These are phyloP conservation scores for Ormosia semicastrata DNA, from an alignment of 306 rosid species.

Conservation along the genomic window DNA sequence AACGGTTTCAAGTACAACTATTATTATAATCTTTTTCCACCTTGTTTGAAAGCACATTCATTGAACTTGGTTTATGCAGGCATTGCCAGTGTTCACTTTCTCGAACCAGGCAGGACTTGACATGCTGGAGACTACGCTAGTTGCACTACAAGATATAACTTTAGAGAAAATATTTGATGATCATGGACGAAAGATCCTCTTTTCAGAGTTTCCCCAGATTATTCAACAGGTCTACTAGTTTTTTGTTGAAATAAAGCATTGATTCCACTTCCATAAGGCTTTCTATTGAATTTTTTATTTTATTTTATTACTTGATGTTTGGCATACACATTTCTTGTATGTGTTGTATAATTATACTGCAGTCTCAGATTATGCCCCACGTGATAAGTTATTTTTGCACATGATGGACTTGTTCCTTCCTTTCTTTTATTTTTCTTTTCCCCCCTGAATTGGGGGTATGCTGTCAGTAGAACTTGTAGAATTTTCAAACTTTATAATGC, in stretches of 20 bases:
- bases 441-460: background rate
- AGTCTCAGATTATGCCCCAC: background rate
- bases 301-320: background rate
- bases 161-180: slow-evolving; percentile 94
- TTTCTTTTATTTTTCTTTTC: background rate
- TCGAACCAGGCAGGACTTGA: slow-evolving; percentile 98
- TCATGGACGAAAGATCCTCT: slow-evolving; percentile 82
- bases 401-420: background rate
- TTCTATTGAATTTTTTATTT: background rate
- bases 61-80: slow-evolving; percentile 51
- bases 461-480: background rate
- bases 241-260: background rate
- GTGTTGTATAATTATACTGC: background rate
- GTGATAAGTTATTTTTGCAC: background rate
- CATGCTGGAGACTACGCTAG: slow-evolving; percentile 97
- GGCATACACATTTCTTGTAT: background rate
- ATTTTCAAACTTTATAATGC: background rate
- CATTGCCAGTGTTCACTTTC: slow-evolving; percentile 88
- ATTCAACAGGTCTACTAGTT: slow-evolving; percentile 75
- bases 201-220: slow-evolving; percentile 96
- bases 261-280: background rate
- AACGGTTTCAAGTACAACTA: background rate
- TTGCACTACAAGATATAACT: slow-evolving; percentile 86
- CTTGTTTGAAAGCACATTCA: background rate
- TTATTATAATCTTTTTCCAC: background rate